phyloP scores from a whole-genome alignment of 768 basidiomycete genomes.

The Lactarius indigo region DNA sequence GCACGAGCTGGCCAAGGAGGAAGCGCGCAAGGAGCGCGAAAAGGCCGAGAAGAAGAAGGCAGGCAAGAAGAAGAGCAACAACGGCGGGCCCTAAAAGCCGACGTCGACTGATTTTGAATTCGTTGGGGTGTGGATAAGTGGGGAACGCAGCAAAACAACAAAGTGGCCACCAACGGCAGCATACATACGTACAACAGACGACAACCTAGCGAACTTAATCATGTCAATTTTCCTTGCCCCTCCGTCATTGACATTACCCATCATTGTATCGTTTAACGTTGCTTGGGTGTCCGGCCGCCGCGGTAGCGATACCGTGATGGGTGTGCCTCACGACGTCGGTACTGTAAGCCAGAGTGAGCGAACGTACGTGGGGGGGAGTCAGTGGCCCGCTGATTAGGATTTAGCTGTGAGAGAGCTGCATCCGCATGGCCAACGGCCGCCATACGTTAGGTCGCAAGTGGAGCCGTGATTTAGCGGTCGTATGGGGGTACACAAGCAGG shows the following conservation, averaged over 20 bases:
- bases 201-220: not conserved
- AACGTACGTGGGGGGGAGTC: not conserved
- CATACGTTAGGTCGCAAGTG: not conserved
- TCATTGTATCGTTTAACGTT: not conserved
- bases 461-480: not conserved
- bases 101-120: not conserved
- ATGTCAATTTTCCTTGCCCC: not conserved
- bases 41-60: slow-evolving; percentile 51
- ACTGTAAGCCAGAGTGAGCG: not conserved
- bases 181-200: not conserved
- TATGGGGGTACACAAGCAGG: not conserved
- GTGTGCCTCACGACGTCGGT: not conserved
- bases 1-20: slow-evolving; percentile 75
- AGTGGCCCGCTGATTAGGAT: not conserved
- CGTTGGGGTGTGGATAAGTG: not conserved
- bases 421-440: not conserved
- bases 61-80: slow-evolving; percentile 36
- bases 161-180: not conserved
- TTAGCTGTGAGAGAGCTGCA: not conserved
- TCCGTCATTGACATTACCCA: not conserved
- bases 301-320: not conserved
- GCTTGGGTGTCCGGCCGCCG: not conserved
- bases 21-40: slow-evolving; percentile 51
- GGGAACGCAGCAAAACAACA: not conserved
- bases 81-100: not conserved